Conservation (phyloP, 2,329 filamentous ascomycete genomes). For the Chrysoporthe cubensis region DNA sequence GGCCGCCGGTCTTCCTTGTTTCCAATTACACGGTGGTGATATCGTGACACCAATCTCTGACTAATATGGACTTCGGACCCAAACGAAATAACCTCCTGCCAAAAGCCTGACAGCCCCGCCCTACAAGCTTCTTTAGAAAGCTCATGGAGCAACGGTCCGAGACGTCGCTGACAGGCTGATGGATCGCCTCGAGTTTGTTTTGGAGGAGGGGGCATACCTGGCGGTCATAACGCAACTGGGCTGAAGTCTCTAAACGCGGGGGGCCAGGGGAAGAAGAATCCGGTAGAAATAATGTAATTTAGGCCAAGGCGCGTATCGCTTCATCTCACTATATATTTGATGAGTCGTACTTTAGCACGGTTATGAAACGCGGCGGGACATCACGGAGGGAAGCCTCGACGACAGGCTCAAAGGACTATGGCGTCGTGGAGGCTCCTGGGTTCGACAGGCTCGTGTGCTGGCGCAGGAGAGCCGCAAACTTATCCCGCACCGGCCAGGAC, state of each 20-base stretch:
- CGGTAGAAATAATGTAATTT: background rate
- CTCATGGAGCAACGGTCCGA: constrained; percentile 17
- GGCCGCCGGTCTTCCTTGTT: no score
- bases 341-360: background rate
- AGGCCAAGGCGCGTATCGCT: background rate
- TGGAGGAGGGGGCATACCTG: background rate
- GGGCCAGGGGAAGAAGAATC: background rate
- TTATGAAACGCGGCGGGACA: no score
- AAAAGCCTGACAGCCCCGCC: no score
- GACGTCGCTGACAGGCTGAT: background rate
- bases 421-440: no score
- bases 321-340: background rate
- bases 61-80: no score
- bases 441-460: background rate
- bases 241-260: no score
- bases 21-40: no score
- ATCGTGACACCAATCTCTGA: no score
- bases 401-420: background rate
- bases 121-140: background rate
- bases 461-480: background rate
- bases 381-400: background rate
- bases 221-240: no score
- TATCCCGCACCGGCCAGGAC: background rate
- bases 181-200: background rate
- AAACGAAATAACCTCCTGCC: background rate